Percentiles rank a stretch among this genome's conserved stretches.
These are phyloP conservation scores for Dipteronia dyeriana DNA, from an alignment of 345 rosid genomes.

Conservation along the genomic window DNA sequence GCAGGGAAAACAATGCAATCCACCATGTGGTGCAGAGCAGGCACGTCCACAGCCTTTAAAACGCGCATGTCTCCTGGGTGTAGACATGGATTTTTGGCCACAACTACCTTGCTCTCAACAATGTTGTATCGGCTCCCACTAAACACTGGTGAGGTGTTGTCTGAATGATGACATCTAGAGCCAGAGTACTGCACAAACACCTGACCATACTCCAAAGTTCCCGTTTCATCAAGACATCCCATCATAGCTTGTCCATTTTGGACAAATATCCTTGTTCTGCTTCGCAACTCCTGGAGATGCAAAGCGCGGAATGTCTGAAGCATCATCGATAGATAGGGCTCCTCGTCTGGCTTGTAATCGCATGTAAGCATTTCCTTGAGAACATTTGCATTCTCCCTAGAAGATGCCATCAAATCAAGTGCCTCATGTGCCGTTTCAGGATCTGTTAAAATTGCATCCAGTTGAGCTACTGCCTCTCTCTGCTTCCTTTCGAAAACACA, in stretches of 20 bases:
- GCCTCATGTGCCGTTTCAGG: constrained; percentile 39
- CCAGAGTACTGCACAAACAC: constrained; percentile 29
- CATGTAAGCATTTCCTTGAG: constrained; percentile 29
- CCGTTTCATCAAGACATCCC: constrained; percentile 38
- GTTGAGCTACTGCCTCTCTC: constrained; percentile 37
- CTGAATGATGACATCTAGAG: background rate
- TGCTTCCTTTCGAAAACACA: constrained; percentile 39
- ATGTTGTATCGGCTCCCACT: too few relatives aligned
- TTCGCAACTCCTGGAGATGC: constrained; percentile 27
- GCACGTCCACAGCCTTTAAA: constrained; percentile 28
- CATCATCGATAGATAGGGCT: constrained; percentile 31
- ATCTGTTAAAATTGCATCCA: constrained; percentile 39
- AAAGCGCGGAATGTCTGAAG: constrained; percentile 23
- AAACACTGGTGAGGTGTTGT: background rate
- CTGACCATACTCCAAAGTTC: constrained; percentile 32
- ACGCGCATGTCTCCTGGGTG: constrained; percentile 35
- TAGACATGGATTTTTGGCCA: constrained; percentile 38
- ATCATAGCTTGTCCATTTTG: constrained; percentile 23
- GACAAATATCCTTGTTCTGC: constrained; percentile 25
- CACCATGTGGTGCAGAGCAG: constrained; percentile 29
- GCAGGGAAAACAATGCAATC: constrained; percentile 36
- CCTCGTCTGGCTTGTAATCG: constrained; percentile 15
- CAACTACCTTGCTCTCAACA: constrained; percentile 8
- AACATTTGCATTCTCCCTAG: constrained; percentile 15
- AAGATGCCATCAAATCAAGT: constrained; percentile 23